These are phyloP conservation scores for Pichia scutulata DNA, from an alignment of 805 yeast genomes.

Conservation along the genomic window DNA sequence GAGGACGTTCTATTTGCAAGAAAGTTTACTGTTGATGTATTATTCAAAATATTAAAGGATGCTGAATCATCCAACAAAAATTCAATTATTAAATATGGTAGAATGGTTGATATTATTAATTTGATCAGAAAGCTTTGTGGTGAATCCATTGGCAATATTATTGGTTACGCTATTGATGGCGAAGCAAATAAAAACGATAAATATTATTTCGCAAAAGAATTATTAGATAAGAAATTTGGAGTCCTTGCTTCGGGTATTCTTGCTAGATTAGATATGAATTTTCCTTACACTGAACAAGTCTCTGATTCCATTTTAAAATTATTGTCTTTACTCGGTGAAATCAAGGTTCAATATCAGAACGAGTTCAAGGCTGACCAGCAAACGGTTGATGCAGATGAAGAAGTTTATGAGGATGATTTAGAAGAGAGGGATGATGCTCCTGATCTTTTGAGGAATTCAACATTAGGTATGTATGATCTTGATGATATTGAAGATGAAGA, in stretches of 20 bases:
- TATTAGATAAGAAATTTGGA: slow-evolving; percentile 63
- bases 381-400: slow-evolving; percentile 30
- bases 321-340: slow-evolving; percentile 47
- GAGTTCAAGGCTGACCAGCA: slow-evolving; percentile 39
- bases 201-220: slow-evolving; percentile 52
- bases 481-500: slow-evolving; percentile 36
- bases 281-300: slow-evolving; percentile 55
- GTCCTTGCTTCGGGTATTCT: slow-evolving; percentile 49
- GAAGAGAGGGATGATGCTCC: slow-evolving; percentile 65
- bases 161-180: slow-evolving; percentile 35
- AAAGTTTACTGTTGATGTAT: slow-evolving; percentile 61
- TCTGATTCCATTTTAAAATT: slow-evolving; percentile 54
- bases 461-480: slow-evolving; percentile 90
- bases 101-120: slow-evolving; percentile 46
- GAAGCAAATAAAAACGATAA: slow-evolving; percentile 49
- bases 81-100: slow-evolving; percentile 43
- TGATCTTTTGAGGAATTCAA: slow-evolving; percentile 78
- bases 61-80: slow-evolving; percentile 30
- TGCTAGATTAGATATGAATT: slow-evolving; percentile 64
- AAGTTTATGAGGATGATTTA: slow-evolving; percentile 31
- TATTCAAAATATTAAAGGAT: slow-evolving; percentile 56
- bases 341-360: slow-evolving; percentile 49
- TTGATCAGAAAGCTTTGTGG: slow-evolving; percentile 38
- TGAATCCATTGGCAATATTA: slow-evolving; percentile 28
- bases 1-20: slow-evolving; percentile 68